Evolutionary conservation across 345 rosid genomes (phyloP), one percentile per base, ranked within the genome.

Genomic region (Sonneratia alba): DNA sequence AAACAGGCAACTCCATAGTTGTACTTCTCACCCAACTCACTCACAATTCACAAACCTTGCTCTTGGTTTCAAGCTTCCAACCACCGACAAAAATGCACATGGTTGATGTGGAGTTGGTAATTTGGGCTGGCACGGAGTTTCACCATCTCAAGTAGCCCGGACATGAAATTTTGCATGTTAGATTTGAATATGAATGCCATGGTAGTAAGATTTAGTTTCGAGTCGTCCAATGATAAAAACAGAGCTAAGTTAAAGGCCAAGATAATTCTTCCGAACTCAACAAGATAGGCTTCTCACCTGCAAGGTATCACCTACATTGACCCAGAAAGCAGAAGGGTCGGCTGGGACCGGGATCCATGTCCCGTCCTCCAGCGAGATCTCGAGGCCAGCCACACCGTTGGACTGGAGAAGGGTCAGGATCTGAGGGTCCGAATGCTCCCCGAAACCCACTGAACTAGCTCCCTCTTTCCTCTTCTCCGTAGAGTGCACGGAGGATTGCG

Each of bases 371-470:
- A 76, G 75, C 10, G 81, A 82, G 55, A 91, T 89, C 71, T 94
- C 87, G 73, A 94, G 90, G 61, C 98, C 98, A 11, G 80, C 79
- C 36, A 91, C 96, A n/a, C 83, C 86, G 91, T 90, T 94, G 74
- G 98, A 91, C 78, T 91, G 80, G 2, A 94, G 79, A 61, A 94
- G 49, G 75, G 97, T 94, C 76, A 94, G 66, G 66, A 94, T 90
- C 79, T 91, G 97, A 75, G 98, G 98, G 86, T 94, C 97, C 36
- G 97, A 79, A 77, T 94, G 98, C 84, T 87, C 98, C 40, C 98
- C 98, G 51, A 94, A 87, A 27, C 98, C 98, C 68, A 91, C 83
- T 27, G 15, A 19, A 27, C 32, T 27, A 27, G 32, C 59, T 15
- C 8, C 71, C 53, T 49, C 3, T 14, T 43, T 64, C 40, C 51